Conservation (phyloP, 345 rosid species). For the Pugionium cornutum region DNA sequence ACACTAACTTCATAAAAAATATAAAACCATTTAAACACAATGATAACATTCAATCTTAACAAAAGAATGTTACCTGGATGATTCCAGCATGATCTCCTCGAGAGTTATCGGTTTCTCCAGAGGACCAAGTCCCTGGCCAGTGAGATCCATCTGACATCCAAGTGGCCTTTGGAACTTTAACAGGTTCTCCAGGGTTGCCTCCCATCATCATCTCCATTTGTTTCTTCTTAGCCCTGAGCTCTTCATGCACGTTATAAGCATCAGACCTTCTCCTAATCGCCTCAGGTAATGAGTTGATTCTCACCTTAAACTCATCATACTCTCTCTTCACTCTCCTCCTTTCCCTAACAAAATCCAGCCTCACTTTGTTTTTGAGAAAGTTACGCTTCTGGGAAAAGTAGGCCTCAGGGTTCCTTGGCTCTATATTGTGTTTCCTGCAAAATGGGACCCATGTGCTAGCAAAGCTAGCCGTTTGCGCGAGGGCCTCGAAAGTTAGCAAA, state of each 20-base stretch:
- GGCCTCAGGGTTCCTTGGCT: constrained; percentile 76
- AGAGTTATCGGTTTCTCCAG: constrained; percentile 62
- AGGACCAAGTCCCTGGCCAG: constrained; percentile 88
- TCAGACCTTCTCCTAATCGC: constrained; percentile 75
- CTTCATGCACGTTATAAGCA: constrained; percentile 77
- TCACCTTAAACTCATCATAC: constrained; percentile 80
- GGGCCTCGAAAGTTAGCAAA: constrained; percentile 70
- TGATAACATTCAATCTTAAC: neutral
- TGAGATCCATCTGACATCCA: constrained; percentile 92
- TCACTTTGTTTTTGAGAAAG: constrained; percentile 73
- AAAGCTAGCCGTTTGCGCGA: constrained; percentile 79
- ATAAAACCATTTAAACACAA: neutral
- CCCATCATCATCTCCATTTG: constrained; percentile 59
- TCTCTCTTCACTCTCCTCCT: constrained; percentile 83
- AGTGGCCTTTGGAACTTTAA: constrained; percentile 60
- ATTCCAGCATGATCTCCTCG: constrained; percentile 81
- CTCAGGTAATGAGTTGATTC: constrained; percentile 69
- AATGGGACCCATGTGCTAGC: constrained; percentile 80
- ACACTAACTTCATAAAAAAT: neutral
- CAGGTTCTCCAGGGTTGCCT: constrained; percentile 43
- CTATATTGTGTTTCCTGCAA: constrained; percentile 68
- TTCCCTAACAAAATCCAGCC: constrained; percentile 72
- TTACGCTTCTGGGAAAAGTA: constrained; percentile 75
- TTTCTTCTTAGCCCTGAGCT: constrained; percentile 66
- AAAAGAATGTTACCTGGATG: constrained; percentile 57